Conservation (phyloP, 257 asterid species). For the Misopates orontium region DNA sequence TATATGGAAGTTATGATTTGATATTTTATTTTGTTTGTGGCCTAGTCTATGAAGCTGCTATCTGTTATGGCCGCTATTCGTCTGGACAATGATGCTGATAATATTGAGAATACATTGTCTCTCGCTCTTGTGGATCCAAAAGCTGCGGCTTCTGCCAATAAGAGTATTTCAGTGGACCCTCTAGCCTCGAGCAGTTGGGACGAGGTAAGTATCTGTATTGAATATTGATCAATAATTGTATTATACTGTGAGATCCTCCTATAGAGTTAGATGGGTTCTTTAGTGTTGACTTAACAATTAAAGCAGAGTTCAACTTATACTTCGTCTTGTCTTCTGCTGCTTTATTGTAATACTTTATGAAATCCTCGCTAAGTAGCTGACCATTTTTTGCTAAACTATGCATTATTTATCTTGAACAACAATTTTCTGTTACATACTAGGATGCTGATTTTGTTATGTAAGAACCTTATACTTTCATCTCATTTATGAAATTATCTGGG, state of each 20-base stretch:
- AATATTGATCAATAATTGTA: conserved; percentile 10
- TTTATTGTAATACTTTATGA: background rate
- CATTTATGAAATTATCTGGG: background rate
- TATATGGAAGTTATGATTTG: conserved; percentile 13
- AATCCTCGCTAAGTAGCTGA: background rate
- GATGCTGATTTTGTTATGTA: conserved; percentile 1
- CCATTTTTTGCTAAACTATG: conserved; percentile 2
- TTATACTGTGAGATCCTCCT: background rate
- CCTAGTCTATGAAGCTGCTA: conserved; percentile 77
- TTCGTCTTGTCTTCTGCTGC: no score
- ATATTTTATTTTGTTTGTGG: conserved; percentile 16
- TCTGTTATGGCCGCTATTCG: conserved; percentile 88
- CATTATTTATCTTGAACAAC: background rate
- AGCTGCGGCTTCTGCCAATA: conserved; percentile 53
- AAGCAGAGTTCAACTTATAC: background rate
- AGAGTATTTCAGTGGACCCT: conserved; percentile 58
- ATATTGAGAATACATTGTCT: conserved; percentile 59
- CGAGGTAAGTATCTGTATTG: conserved; percentile 53
- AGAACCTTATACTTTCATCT: background rate
- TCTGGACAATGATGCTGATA: conserved; percentile 69
- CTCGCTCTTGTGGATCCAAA: conserved; percentile 74
- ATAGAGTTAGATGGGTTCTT: conserved; percentile 1
- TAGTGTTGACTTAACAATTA: conserved; percentile 4
- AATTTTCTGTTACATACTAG: background rate
- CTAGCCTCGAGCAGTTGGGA: conserved; percentile 95